Conservation (phyloP, 768 basidiomycete genomes). For the Cystobasidium ongulense region DNA sequence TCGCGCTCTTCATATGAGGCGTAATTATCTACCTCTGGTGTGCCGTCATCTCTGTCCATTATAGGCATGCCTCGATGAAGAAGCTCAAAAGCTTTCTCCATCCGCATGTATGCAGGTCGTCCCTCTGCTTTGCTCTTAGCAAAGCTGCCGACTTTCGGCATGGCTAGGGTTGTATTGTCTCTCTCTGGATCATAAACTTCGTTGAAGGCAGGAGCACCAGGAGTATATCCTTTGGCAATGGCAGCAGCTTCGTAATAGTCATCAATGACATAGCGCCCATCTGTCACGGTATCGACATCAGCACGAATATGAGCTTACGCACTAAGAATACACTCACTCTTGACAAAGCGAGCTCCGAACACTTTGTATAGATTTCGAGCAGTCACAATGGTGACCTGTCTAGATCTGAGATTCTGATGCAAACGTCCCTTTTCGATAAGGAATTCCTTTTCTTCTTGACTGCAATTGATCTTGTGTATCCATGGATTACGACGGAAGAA, state of each 20-base stretch:
- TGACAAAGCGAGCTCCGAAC: slow-evolving; percentile 82
- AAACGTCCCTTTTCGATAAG: slow-evolving; percentile 82
- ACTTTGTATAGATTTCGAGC: slow-evolving; percentile 88
- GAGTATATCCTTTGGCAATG: slow-evolving; percentile 66
- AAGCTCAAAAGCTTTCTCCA: slow-evolving; percentile 16
- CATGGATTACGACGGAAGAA: slow-evolving; percentile 88
- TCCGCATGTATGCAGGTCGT: slow-evolving; percentile 3
- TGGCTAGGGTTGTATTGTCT: slow-evolving; percentile 28
- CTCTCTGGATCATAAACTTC: slow-evolving; percentile 57
- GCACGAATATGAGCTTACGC: not conserved
- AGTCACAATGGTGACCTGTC: slow-evolving; percentile 87
- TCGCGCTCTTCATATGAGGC: slow-evolving; percentile 4
- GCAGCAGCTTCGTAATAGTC: slow-evolving; percentile 91
- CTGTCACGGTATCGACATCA: slow-evolving; percentile 47
- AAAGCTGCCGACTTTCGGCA: slow-evolving; percentile 22
- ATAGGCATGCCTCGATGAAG: not conserved
- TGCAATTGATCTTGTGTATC: slow-evolving; percentile 82
- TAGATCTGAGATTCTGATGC: slow-evolving; percentile 74
- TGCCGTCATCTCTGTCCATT: not conserved
- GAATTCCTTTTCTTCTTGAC: slow-evolving; percentile 81
- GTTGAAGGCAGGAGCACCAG: slow-evolving; percentile 74
- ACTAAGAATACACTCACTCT: slow-evolving; percentile 53
- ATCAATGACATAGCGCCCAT: slow-evolving; percentile 84
- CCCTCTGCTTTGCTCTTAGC: not conserved
- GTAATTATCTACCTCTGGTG: not conserved